phyloP scores from a whole-genome alignment of 441 rosid genomes.

The Gossypium trilobum region DNA sequence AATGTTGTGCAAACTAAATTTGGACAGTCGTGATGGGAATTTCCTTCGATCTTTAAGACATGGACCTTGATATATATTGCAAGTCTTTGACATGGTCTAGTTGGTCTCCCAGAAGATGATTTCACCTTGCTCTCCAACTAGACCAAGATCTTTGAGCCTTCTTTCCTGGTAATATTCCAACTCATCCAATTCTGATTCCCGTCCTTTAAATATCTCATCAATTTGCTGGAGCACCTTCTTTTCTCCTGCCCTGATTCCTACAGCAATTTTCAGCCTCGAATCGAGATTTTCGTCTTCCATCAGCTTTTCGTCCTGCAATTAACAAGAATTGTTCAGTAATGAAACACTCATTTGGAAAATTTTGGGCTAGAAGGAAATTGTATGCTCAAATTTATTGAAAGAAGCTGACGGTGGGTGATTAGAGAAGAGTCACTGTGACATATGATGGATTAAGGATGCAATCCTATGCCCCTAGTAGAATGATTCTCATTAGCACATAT shows the following conservation, averaged over 20 bases:
- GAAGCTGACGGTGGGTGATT: background rate
- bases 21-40: background rate
- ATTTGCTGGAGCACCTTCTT: constrained; percentile 73
- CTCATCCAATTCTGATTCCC: constrained; percentile 56
- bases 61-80: background rate
- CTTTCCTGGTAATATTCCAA: constrained; percentile 84
- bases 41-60: background rate
- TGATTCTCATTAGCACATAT: background rate
- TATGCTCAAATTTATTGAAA: background rate
- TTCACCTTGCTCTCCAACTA: constrained; percentile 86
- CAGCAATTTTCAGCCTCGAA: constrained; percentile 48
- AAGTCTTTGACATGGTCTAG: constrained; percentile 16
- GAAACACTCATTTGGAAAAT: background rate
- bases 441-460: background rate
- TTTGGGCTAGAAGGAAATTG: background rate
- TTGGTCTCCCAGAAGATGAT: constrained; percentile 74
- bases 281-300: constrained; percentile 36
- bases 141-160: constrained; percentile 77
- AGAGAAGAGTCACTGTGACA: background rate
- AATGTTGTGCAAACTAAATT: background rate
- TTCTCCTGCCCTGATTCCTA: constrained; percentile 67
- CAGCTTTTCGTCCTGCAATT: constrained; percentile 61
- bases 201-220: constrained; percentile 47
- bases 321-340: background rate
- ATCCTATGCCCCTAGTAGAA: background rate